Conservation (phyloP, 2,329 filamentous ascomycete genomes). For the Fusarium multiceps region DNA sequence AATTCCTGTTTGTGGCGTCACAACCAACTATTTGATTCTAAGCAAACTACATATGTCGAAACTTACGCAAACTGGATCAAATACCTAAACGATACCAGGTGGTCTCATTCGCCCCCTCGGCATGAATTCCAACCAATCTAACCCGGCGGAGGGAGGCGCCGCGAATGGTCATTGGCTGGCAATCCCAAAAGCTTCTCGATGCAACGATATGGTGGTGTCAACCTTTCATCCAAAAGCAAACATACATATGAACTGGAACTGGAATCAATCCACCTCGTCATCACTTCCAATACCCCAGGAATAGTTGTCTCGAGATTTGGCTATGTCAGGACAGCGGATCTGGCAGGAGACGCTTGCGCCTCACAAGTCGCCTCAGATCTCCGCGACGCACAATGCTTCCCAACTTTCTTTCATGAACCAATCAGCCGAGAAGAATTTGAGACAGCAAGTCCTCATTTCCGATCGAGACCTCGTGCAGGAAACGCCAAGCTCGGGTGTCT, state of each 20-base stretch:
- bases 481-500: neutral
- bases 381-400: neutral
- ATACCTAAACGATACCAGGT: neutral
- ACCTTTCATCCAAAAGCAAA: neutral
- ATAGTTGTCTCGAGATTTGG: neutral
- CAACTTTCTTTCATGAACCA: neutral
- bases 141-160: neutral
- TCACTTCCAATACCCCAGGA: neutral
- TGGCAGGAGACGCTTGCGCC: neutral
- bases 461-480: neutral
- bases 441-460: neutral
- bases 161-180: neutral
- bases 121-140: neutral
- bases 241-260: neutral
- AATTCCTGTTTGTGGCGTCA: neutral
- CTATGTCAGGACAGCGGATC: neutral
- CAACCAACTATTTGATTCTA: neutral
- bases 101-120: neutral
- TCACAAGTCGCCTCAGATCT: neutral
- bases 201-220: neutral
- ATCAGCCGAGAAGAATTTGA: neutral
- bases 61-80: conserved; percentile 5
- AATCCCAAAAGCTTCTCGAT: neutral
- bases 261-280: neutral
- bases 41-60: conserved; percentile 1